Percentiles rank a stretch among this genome's conserved stretches.
Evolutionary conservation across 192 early-diverging fungal genomes (phyloP).

Genomic region (Piromyces finnis): DNA sequence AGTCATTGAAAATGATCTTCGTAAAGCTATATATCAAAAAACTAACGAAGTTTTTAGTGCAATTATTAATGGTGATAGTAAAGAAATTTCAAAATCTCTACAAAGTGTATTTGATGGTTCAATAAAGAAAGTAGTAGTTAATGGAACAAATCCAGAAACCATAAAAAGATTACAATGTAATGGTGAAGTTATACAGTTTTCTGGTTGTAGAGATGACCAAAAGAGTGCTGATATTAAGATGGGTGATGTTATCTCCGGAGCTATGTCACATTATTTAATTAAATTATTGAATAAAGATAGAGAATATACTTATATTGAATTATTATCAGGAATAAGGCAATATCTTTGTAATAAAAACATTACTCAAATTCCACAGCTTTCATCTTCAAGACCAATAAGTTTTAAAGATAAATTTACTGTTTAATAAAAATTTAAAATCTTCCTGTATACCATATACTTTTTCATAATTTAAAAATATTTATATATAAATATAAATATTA

Average conservation of each 20-base stretch:
- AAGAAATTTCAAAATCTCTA: neutral
- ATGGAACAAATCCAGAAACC: neutral
- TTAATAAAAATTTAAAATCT: too few species aligned
- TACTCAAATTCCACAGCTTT: too few species aligned
- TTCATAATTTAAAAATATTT: too few species aligned
- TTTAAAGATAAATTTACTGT: too few species aligned
- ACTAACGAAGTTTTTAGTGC: slow-evolving; percentile 7
- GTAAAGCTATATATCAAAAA: slow-evolving; percentile 4
- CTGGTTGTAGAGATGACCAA: slow-evolving; percentile 48
- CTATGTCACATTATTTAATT: slow-evolving; percentile 47
- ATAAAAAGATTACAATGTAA: too few species aligned
- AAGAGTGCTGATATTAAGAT: slow-evolving; percentile 48
- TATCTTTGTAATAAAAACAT: too few species aligned
- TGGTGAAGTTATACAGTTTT: slow-evolving; percentile 52
- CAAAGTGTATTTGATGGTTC: neutral
- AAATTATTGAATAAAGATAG: slow-evolving; percentile 13
- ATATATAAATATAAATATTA: too few species aligned
- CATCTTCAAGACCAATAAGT: too few species aligned
- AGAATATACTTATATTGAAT: neutral
- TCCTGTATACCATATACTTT: too few species aligned
- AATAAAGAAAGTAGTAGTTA: neutral
- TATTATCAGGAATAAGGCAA: too few species aligned
- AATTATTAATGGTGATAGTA: neutral
- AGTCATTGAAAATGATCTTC: neutral
- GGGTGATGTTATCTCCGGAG: slow-evolving; percentile 37